A percentile compares a stretch with the other conserved stretches of the same genome.
phyloP scores from a whole-genome alignment of 2,329 filamentous ascomycete genomes.

The Passalora sequoiae region DNA sequence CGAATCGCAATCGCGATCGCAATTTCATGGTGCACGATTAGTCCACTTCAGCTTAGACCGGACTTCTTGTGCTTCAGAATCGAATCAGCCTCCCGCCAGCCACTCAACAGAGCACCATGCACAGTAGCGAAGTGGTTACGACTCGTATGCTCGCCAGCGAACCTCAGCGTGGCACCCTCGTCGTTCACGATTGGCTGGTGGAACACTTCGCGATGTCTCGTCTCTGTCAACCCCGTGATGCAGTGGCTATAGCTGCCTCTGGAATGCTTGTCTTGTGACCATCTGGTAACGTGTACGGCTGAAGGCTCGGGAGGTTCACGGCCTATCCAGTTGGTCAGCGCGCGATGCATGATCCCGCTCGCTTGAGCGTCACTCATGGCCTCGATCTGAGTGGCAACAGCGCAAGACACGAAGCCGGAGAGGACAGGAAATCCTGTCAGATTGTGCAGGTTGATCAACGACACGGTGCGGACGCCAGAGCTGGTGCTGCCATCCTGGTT shows the following conservation, averaged over 20 bases:
- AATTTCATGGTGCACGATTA: too few species aligned
- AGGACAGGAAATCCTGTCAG: conserved; percentile 22
- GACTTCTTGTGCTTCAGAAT: conserved; percentile 13
- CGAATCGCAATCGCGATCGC: too few species aligned
- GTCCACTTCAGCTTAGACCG: too few species aligned
- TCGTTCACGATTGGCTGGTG: conserved; percentile 12
- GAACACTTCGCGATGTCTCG: conserved; percentile 19
- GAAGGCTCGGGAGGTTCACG: conserved; percentile 18
- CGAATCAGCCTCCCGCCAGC: conserved; percentile 24
- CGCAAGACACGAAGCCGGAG: conserved; percentile 23
- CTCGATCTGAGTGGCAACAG: conserved; percentile 21
- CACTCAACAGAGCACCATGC: conserved; percentile 26
- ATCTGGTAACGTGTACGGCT: conserved; percentile 24
- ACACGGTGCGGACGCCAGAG: conserved; percentile 17
- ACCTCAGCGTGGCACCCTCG: conserved; percentile 18
- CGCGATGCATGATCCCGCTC: conserved; percentile 19
- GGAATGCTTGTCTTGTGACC: conserved; percentile 20
- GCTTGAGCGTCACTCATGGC: conserved; percentile 18
- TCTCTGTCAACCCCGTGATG: conserved; percentile 21
- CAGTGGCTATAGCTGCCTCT: conserved; percentile 26
- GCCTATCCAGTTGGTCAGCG: conserved; percentile 21
- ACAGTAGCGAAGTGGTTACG: conserved; percentile 27
- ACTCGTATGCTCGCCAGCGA: conserved; percentile 27
- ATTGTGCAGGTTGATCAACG: conserved; percentile 20
- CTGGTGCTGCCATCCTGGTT: conserved; percentile 12